These are phyloP conservation scores for Chlorella sp. DNA, from an alignment of 139 green algal species.

Conservation along the genomic window DNA sequence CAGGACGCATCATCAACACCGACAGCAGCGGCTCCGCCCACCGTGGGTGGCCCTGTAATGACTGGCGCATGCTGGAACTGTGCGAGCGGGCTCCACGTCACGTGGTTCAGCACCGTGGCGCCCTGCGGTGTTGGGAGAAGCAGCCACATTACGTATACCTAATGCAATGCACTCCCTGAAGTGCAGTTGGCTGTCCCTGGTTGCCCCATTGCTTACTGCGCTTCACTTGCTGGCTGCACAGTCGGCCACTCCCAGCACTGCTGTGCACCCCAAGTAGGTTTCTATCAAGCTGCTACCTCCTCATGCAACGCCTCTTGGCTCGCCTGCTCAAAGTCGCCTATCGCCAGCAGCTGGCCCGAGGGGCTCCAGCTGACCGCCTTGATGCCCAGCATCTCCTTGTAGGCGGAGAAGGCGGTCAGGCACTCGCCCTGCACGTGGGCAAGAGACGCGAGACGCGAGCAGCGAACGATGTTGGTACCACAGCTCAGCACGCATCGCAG, in stretches of 20 bases:
- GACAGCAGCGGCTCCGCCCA: too few relatives aligned
- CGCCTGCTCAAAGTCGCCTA: constrained; percentile 79
- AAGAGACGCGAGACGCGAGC: neutral
- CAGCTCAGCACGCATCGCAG: too few relatives aligned
- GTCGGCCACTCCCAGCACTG: neutral
- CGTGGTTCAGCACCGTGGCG: constrained; percentile 68
- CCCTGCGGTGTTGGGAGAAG: constrained; percentile 45
- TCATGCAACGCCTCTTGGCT: neutral
- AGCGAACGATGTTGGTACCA: too few relatives aligned
- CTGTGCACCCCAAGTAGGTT: neutral
- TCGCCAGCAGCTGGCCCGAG: constrained; percentile 72
- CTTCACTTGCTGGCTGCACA: too few relatives aligned
- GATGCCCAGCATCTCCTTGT: constrained; percentile 67
- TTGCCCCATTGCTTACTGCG: too few relatives aligned
- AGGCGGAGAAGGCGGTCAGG: constrained; percentile 48
- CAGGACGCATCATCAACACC: too few relatives aligned
- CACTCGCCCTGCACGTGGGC: constrained; percentile 43
- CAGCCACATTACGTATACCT: too few relatives aligned
- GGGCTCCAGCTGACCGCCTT: constrained; percentile 67
- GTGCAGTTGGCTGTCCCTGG: too few relatives aligned
- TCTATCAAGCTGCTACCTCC: neutral
- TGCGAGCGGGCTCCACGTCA: constrained; percentile 77
- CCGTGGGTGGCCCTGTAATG: constrained; percentile 44
- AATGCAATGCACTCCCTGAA: too few relatives aligned
- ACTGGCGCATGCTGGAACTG: constrained; percentile 56